Evolutionary conservation across 164 flowering plant genomes (phyloP), one percentile per base, ranked within the genome.

Genomic region (Amborella trichopoda): DNA sequence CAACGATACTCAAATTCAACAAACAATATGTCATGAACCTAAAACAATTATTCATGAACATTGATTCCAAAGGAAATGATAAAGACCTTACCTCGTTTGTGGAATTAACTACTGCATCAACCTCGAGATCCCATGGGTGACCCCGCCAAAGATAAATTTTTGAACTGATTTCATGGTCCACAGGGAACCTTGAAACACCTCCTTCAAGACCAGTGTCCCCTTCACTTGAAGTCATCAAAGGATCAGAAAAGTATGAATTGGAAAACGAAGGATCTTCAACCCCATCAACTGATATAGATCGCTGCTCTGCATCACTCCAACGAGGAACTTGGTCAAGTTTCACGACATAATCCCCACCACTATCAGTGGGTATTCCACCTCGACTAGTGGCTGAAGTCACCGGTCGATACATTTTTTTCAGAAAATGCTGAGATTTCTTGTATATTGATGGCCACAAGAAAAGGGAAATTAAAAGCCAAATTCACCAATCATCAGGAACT

Each of bases 81-180:
- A 53, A 26, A 26, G 5, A 30, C 43, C 70, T 56, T 52, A 87
- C 95, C 95, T 93, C 99, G 67, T 93, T 88, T 17, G 99, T 75
- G 27, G 99, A 88, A 59, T 93, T 93, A 32, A 93, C 99, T 32
- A 93, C 99, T 34, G 95, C 95, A 83, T 93, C 96, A 4, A 93
- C 97, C 69, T 85, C 99, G 40, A 93, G 81, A 62, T 77, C 81
- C 99, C 99, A 88, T 18, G 99, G 99, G 40, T 88, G 56, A 14
- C 99, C 99, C 23, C 99, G 75, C 99, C 99, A 93, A 34, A 93
- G 58, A 64, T 88, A 93, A 45, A 88, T 75, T 74, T 76, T 93
- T 4, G 87, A 81, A 62, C 81, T 93, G 41, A 88, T 73, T 37
- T 83, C 94, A 54, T 79, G 80, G 58, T 93, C 83, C 32, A 85